Percentiles rank a stretch among this genome's conserved stretches.
Evolutionary conservation across 2,329 filamentous ascomycete genomes (phyloP).

Genomic region (Ophiocordyceps camponoti-leonardi): DNA sequence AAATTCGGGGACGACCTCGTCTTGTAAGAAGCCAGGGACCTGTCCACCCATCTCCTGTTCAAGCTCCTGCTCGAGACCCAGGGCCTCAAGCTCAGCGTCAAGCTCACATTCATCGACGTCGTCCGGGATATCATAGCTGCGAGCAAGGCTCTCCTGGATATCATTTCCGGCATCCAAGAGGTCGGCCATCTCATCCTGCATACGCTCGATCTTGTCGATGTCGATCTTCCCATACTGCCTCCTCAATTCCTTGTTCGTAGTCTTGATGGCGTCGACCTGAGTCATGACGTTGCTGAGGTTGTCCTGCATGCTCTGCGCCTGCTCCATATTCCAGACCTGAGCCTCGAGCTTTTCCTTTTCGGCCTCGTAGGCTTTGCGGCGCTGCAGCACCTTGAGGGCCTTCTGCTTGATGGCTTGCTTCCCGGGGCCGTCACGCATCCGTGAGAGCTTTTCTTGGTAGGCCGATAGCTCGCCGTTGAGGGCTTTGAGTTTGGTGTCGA

Average conservation of each 20-base stretch:
- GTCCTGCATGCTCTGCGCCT: constrained; percentile 95
- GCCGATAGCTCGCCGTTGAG: constrained; percentile 78
- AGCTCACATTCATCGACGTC: constrained; percentile 94
- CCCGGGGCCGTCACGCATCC: constrained; percentile 91
- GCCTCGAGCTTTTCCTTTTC: constrained; percentile 87
- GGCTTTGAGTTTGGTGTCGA: constrained; percentile 89
- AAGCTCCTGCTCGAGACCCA: constrained; percentile 86
- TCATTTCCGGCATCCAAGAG: constrained; percentile 95
- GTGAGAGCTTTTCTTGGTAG: constrained; percentile 73
- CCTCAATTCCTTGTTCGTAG: constrained; percentile 79
- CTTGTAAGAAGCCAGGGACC: constrained; percentile 74
- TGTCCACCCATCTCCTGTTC: constrained; percentile 49
- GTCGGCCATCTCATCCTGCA: constrained; percentile 99
- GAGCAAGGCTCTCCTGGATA: constrained; percentile 83
- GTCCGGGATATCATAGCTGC: constrained; percentile 88
- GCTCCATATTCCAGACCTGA: constrained; percentile 98
- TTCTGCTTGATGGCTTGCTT: constrained; percentile 89
- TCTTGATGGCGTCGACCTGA: constrained; percentile 94
- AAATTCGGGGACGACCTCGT: constrained; percentile 74
- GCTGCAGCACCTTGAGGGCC: constrained; percentile 82
- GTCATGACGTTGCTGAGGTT: constrained; percentile 98
- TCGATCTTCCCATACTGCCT: constrained; percentile 96
- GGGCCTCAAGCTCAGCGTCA: constrained; percentile 86
- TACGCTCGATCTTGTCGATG: constrained; percentile 88
- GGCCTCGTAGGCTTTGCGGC: constrained; percentile 83